phyloP scores from a whole-genome alignment of 768 basidiomycete genomes.

The Tricholoma sp. region DNA sequence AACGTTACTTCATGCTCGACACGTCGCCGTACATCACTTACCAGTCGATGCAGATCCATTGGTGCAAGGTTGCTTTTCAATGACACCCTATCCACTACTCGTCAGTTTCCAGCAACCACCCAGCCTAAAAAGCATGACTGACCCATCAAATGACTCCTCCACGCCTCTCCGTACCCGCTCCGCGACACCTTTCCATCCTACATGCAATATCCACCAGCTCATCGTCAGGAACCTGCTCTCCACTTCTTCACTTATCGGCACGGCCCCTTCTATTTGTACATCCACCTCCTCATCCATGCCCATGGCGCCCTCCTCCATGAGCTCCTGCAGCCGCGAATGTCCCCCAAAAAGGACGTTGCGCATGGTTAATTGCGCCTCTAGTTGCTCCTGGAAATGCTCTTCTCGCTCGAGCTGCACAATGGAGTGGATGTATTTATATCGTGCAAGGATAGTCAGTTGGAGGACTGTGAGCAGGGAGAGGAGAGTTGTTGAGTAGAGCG shows the following conservation, averaged over 20 bases:
- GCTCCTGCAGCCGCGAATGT: constrained; percentile 18
- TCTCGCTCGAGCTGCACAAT: constrained; percentile 57
- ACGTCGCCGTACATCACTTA: constrained; percentile 68
- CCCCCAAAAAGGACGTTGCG: constrained; percentile 31
- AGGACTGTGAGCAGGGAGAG: constrained; percentile 82
- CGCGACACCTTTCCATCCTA: constrained; percentile 85
- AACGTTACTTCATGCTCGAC: constrained; percentile 71
- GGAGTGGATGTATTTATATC: constrained; percentile 72
- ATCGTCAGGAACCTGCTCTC: constrained; percentile 80
- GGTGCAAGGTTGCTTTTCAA: constrained; percentile 71
- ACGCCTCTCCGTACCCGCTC: constrained; percentile 70
- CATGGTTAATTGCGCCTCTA: constrained; percentile 37
- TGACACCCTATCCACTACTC: constrained; percentile 55
- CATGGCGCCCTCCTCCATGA: constrained; percentile 18
- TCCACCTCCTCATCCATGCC: constrained; percentile 20
- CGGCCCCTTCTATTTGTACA: constrained; percentile 19
- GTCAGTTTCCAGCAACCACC: background rate
- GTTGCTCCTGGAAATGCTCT: constrained; percentile 44
- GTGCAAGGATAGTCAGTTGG: constrained; percentile 81
- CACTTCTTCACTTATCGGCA: constrained; percentile 51
- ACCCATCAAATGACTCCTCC: constrained; percentile 84
- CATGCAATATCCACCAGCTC: constrained; percentile 90
- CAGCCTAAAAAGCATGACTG: constrained; percentile 21
- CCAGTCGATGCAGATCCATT: constrained; percentile 61
- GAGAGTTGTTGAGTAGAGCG: constrained; percentile 80